Conservation (phyloP, 139 green algal species). For the Micractinium sp. region DNA sequence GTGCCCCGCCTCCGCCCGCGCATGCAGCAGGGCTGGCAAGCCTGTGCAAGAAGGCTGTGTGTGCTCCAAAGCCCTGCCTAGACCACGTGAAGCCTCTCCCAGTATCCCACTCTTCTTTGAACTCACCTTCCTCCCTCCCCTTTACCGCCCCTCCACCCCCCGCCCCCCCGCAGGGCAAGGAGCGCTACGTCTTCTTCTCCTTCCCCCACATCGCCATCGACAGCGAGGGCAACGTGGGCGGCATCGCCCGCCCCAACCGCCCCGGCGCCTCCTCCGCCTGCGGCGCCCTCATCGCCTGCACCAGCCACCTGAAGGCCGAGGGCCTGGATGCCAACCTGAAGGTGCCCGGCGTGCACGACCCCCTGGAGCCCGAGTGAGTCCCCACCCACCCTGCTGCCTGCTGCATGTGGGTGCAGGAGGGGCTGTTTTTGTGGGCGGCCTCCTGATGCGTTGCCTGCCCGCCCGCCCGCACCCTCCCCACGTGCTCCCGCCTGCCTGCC, state of each 20-base stretch:
- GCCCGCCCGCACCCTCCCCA: too few relatives aligned
- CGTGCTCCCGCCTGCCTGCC: neutral
- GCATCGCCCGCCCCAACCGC: conserved; percentile 66
- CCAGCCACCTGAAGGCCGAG: conserved; percentile 53
- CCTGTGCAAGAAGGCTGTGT: too few relatives aligned
- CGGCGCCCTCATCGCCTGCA: conserved; percentile 77
- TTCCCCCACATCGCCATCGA: conserved; percentile 91
- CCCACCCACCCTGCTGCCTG: neutral
- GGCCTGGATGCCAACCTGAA: conserved; percentile 50
- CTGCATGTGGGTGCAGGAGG: neutral
- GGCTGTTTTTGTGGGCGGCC: neutral
- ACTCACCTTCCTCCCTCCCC: neutral
- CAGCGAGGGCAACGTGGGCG: conserved; percentile 49
- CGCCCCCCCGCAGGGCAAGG: conserved; percentile 56
- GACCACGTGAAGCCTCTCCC: too few relatives aligned
- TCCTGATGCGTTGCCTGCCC: too few relatives aligned
- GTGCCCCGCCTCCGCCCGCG: neutral
- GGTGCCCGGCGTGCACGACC: conserved; percentile 75
- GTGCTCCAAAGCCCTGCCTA: neutral
- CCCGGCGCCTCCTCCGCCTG: conserved; percentile 71
- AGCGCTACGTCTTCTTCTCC: conserved; percentile 91
- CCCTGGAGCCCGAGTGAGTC: conserved; percentile 81
- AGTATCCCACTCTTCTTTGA: too few relatives aligned
- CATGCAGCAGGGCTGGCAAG: neutral
- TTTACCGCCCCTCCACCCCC: neutral